phyloP scores from a whole-genome alignment of 176 grass and related monocot genomes.

The Guadua angustifolia region DNA sequence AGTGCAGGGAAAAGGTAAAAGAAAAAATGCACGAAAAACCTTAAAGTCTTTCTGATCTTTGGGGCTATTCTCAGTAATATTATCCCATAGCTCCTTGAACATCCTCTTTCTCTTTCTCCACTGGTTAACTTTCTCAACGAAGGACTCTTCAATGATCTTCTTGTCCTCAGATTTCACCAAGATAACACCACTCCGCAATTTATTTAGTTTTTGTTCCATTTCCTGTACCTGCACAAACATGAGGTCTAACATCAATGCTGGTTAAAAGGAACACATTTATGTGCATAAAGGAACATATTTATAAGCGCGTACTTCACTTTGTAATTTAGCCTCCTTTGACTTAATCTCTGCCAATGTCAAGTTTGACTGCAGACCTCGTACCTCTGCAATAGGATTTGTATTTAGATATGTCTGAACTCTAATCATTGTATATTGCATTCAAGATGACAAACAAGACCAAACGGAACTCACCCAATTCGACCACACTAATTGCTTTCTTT shows the following conservation, averaged over 20 bases:
- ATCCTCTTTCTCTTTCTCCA: conserved; percentile 97
- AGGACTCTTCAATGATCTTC: conserved; percentile 81
- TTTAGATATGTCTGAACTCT: conserved; percentile 36
- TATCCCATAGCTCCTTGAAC: conserved; percentile 95
- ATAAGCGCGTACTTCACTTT: conserved; percentile 62
- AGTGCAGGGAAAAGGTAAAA: conserved; percentile 22
- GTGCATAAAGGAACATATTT: neutral
- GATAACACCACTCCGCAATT: conserved; percentile 69
- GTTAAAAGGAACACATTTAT: conserved; percentile 1
- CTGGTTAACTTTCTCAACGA: conserved; percentile 79
- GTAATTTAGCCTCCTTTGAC: conserved; percentile 69
- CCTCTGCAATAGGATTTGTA: conserved; percentile 59
- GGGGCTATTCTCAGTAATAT: conserved; percentile 88
- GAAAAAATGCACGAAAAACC: conserved; percentile 42
- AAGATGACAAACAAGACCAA: neutral
- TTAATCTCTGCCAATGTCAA: conserved; percentile 81
- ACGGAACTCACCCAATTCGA: conserved; percentile 72
- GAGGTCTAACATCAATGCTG: conserved; percentile 1
- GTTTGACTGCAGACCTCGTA: conserved; percentile 84
- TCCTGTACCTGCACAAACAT: conserved; percentile 60
- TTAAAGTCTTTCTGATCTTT: conserved; percentile 97
- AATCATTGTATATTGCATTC: conserved; percentile 19
- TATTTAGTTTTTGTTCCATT: conserved; percentile 86
- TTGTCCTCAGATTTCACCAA: conserved; percentile 95
- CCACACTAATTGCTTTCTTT: conserved; percentile 81